A percentile compares a stretch with the other conserved stretches of the same genome.
phyloP scores from a whole-genome alignment of 352 stramenopile genomes.

The Globisporangium radiosum region DNA sequence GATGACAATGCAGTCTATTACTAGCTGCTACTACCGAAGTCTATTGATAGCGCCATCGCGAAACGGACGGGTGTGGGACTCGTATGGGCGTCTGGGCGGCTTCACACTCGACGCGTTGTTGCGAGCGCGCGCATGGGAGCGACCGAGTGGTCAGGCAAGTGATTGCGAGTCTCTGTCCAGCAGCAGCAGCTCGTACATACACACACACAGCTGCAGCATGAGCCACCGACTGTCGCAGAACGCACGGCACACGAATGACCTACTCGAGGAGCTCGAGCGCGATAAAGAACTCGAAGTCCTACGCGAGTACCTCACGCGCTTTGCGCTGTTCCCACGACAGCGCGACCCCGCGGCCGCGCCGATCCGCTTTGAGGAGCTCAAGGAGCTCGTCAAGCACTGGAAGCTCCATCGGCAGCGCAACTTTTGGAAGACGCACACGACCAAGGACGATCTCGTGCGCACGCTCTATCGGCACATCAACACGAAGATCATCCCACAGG shows the following conservation, averaged over 20 bases:
- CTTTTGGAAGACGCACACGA: slow-evolving; percentile 88
- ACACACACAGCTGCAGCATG: slow-evolving; percentile 22
- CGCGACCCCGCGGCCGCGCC: slow-evolving; percentile 63
- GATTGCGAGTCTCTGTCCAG: too few relatives aligned
- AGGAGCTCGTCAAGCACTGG: slow-evolving; percentile 87
- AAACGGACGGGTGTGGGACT: too few relatives aligned
- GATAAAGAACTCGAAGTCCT: slow-evolving; percentile 85
- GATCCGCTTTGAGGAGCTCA: slow-evolving; percentile 89
- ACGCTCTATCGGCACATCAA: slow-evolving; percentile 86
- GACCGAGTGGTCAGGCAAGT: too few relatives aligned
- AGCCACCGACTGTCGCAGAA: slow-evolving; percentile 80
- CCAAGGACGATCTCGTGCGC: slow-evolving; percentile 82
- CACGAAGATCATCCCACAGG: slow-evolving; percentile 73
- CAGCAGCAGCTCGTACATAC: neutral
- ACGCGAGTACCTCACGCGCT: slow-evolving; percentile 75
- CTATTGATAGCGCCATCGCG: too few relatives aligned
- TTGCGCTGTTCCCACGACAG: slow-evolving; percentile 70
- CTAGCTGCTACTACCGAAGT: too few relatives aligned
- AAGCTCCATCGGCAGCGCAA: slow-evolving; percentile 86
- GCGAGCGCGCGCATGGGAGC: too few relatives aligned
- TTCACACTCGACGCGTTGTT: too few relatives aligned
- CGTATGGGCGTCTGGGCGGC: too few relatives aligned
- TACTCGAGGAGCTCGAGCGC: slow-evolving; percentile 80
- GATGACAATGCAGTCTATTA: too few relatives aligned
- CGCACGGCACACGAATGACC: slow-evolving; percentile 70